Percentiles rank a stretch among this genome's conserved stretches.
Conservation (phyloP, 2,329 filamentous ascomycete genomes). For the Sphaerulina populicola region DNA sequence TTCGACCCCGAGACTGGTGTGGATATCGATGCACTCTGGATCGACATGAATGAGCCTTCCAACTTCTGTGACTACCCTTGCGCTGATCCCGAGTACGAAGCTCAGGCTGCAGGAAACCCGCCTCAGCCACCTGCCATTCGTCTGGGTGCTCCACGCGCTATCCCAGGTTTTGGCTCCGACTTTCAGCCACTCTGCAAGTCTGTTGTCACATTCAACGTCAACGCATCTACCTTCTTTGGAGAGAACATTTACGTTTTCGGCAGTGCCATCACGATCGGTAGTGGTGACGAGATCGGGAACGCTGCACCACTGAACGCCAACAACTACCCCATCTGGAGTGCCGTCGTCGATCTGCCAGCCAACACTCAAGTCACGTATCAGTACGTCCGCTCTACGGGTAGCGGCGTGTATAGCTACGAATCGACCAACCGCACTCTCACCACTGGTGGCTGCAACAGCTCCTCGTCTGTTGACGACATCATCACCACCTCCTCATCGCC, state of each 20-base stretch:
- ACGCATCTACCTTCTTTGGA: constrained; percentile 30
- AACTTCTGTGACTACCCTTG: constrained; percentile 46
- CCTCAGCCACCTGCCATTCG: constrained; percentile 57
- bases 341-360: constrained; percentile 29
- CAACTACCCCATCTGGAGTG: constrained; percentile 33
- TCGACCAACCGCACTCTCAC: constrained; percentile 27
- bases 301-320: constrained; percentile 27
- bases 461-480: constrained; percentile 20
- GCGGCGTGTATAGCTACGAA: constrained; percentile 31
- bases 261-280: constrained; percentile 29
- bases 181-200: constrained; percentile 52
- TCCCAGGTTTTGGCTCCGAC: constrained; percentile 60
- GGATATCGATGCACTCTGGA: constrained; percentile 65
- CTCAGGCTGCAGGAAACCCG: constrained; percentile 43
- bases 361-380: constrained; percentile 29
- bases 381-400: constrained; percentile 29
- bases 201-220: constrained; percentile 30
- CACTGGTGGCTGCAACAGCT: constrained; percentile 28
- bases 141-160: constrained; percentile 49
- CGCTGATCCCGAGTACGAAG: constrained; percentile 33
- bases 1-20: constrained; percentile 58
- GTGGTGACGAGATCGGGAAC: constrained; percentile 21
- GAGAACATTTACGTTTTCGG: constrained; percentile 33
- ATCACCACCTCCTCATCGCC: constrained; percentile 29
- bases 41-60: constrained; percentile 58